Conservation (phyloP, 345 rosid species). For the Salix dunnii region DNA sequence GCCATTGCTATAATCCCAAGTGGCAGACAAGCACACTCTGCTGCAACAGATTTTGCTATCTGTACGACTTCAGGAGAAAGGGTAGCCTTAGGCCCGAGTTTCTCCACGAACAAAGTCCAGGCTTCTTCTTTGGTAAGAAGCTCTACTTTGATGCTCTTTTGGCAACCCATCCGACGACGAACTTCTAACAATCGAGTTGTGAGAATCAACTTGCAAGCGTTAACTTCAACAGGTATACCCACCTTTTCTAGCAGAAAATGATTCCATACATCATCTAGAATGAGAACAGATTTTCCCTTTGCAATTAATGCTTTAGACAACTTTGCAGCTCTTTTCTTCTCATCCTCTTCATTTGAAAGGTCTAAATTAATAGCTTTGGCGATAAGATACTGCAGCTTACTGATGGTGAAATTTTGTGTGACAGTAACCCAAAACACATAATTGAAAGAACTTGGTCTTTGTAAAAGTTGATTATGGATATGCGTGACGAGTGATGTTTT, state of each 20-base stretch:
- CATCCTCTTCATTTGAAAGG: too few relatives aligned
- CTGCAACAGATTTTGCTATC: background rate
- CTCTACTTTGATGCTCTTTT: background rate
- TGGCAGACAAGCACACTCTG: slow-evolving; percentile 23
- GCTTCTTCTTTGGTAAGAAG: background rate
- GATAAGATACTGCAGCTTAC: slow-evolving; percentile 8
- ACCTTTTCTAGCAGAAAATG: background rate
- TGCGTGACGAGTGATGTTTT: slow-evolving; percentile 13
- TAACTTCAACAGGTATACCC: background rate
- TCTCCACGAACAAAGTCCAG: background rate
- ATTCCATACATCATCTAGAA: too few relatives aligned
- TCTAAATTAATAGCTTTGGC: slow-evolving; percentile 3
- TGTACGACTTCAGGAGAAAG: background rate
- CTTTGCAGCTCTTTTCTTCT: too few relatives aligned
- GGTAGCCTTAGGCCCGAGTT: background rate
- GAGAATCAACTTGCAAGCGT: slow-evolving; percentile 21
- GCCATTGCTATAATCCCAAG: slow-evolving; percentile 13
- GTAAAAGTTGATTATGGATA: slow-evolving; percentile 1
- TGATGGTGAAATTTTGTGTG: slow-evolving; percentile 1
- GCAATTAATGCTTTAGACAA: too few relatives aligned
- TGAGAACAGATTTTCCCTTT: too few relatives aligned
- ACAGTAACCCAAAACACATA: slow-evolving; percentile 23
- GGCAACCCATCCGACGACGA: slow-evolving; percentile 11
- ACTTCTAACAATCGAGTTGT: slow-evolving; percentile 21
- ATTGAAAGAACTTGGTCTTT: background rate